Evolutionary conservation across 1,139 yeast species (phyloP).

Genomic region (Yamadazyma spencermartinsiae): DNA sequence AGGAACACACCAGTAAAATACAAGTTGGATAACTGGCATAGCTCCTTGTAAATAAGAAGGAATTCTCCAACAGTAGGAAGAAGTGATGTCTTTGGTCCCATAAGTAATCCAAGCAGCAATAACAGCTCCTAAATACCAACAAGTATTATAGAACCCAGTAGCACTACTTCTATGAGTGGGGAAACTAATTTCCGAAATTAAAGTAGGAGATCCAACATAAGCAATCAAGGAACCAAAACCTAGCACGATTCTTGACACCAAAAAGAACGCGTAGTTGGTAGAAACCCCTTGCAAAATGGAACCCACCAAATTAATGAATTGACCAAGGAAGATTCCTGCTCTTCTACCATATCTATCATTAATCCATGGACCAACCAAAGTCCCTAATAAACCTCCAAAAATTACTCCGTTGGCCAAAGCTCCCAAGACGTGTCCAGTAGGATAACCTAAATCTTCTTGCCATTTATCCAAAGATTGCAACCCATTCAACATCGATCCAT

Average conservation of each 20-base stretch:
- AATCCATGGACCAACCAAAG: conserved; percentile 37
- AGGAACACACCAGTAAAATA: conserved; percentile 37
- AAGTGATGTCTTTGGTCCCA: conserved; percentile 24
- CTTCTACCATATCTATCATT: conserved; percentile 37
- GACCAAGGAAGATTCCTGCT: conserved; percentile 27
- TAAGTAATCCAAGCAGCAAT: conserved; percentile 49
- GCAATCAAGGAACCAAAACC: conserved; percentile 44
- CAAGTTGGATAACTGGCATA: conserved; percentile 27
- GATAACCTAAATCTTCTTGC: conserved; percentile 36
- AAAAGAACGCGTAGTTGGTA: conserved; percentile 38
- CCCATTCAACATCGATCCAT: conserved; percentile 52
- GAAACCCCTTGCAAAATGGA: conserved; percentile 44
- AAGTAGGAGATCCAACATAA: conserved; percentile 36
- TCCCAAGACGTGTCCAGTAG: conserved; percentile 44
- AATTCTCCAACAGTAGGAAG: conserved; percentile 42
- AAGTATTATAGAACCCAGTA: conserved; percentile 48
- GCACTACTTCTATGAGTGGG: conserved; percentile 47
- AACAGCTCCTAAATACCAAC: conserved; percentile 52
- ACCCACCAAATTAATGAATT: conserved; percentile 30
- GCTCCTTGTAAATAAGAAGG: conserved; percentile 47
- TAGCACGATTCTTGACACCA: conserved; percentile 37
- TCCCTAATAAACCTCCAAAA: conserved; percentile 46
- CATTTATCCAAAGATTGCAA: conserved; percentile 43
- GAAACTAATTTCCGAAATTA: conserved; percentile 43
- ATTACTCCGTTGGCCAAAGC: conserved; percentile 33